These are phyloP conservation scores for Pyricularia pennisetigena DNA, from an alignment of 2,329 filamentous ascomycete genomes.

Conservation along the genomic window DNA sequence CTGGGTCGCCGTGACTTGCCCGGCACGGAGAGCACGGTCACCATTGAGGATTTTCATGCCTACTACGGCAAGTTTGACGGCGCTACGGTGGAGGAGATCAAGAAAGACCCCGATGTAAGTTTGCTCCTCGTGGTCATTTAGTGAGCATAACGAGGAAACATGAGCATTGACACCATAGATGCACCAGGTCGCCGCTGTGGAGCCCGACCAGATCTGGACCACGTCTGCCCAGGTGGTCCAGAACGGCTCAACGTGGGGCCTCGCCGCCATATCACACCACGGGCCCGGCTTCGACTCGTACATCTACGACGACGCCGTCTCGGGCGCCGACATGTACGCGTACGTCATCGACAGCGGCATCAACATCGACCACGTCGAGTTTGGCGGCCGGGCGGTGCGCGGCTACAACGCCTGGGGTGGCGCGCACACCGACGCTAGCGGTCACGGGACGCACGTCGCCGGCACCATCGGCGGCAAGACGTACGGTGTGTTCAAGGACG, in stretches of 20 bases:
- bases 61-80: slow-evolving; percentile 33
- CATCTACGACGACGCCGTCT: slow-evolving; percentile 13
- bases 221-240: slow-evolving; percentile 4
- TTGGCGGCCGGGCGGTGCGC: slow-evolving; percentile 17
- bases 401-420: slow-evolving; percentile 17
- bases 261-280: slow-evolving; percentile 17
- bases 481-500: slow-evolving; percentile 21
- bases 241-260: slow-evolving; percentile 14
- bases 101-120: slow-evolving; percentile 14
- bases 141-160: too few relatives aligned
- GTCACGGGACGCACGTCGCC: slow-evolving; percentile 24
- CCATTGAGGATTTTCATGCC: slow-evolving; percentile 25
- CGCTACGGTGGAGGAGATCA: slow-evolving; percentile 28
- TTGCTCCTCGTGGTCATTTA: background rate
- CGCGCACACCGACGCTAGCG: slow-evolving; percentile 13
- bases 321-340: slow-evolving; percentile 20
- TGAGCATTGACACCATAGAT: background rate
- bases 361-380: slow-evolving; percentile 23
- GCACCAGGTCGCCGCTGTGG: slow-evolving; percentile 24
- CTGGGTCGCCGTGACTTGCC: slow-evolving; percentile 16
- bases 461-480: slow-evolving; percentile 19
- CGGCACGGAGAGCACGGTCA: slow-evolving; percentile 21
- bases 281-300: slow-evolving; percentile 11
- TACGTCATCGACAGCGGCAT: slow-evolving; percentile 38
- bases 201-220: slow-evolving; percentile 10